Conservation (phyloP, 177 flowering plant genomes). For the Telopea speciosissima region DNA sequence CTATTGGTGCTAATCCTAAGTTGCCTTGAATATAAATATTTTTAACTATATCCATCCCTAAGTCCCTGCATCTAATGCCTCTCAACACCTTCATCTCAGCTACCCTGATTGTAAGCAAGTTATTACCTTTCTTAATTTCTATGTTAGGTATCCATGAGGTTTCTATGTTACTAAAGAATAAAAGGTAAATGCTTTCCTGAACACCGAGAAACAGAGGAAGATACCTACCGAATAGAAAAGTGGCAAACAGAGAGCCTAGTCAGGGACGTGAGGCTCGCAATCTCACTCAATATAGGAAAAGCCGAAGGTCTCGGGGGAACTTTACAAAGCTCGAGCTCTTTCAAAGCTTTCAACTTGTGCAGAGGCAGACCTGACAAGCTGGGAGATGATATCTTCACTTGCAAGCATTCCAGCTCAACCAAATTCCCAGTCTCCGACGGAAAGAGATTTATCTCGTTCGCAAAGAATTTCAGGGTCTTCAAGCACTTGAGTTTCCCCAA, state of each 20-base stretch:
- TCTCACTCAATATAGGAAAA: slow-evolving; percentile 57
- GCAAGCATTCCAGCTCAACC: slow-evolving; percentile 59
- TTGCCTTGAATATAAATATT: too few species aligned
- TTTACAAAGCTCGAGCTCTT: slow-evolving; percentile 74
- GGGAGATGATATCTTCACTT: slow-evolving; percentile 63
- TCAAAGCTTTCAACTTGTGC: slow-evolving; percentile 55
- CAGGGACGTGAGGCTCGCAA: slow-evolving; percentile 59
- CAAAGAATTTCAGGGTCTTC: slow-evolving; percentile 77
- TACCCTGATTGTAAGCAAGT: too few species aligned
- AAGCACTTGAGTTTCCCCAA: slow-evolving; percentile 39
- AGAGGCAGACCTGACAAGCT: slow-evolving; percentile 54
- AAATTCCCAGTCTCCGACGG: slow-evolving; percentile 54
- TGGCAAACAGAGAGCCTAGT: slow-evolving; percentile 81
- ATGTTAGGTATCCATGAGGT: too few species aligned
- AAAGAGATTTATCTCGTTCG: slow-evolving; percentile 77
- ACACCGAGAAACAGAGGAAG: neutral
- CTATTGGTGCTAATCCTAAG: too few species aligned
- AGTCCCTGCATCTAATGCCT: too few species aligned
- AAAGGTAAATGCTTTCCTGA: neutral
- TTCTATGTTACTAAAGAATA: too few species aligned
- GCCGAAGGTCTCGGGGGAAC: slow-evolving; percentile 61
- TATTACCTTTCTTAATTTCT: too few species aligned
- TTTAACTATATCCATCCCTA: too few species aligned
- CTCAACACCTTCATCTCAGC: too few species aligned
- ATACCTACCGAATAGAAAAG: slow-evolving; percentile 71